Evolutionary conservation across 345 rosid genomes (phyloP), one percentile per base, ranked within the genome.

Genomic region (Linum tenue): DNA sequence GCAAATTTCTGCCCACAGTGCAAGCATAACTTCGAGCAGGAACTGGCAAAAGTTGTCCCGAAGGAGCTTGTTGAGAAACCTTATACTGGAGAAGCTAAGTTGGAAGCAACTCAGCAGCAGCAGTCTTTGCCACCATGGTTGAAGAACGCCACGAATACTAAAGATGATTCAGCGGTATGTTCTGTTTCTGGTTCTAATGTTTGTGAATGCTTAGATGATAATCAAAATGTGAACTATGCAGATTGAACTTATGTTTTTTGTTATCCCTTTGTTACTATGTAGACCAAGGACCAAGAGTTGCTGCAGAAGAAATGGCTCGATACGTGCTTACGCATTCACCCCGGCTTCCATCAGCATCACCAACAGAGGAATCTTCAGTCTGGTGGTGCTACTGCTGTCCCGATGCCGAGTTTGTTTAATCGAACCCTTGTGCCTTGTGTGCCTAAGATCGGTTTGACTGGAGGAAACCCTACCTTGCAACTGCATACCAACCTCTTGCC

Each of bases 291-390:
- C 73, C 82, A 78, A 67, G 89, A 84, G 56, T 39, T 76, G 65
- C 53, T 79, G 14, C 51, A 31, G 79, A 80, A 78, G 84, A 90
- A 87, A 77, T 94, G 97, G 97, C 84, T 80, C 35, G 85, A 87
- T 37, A 66, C 78, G 15, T 94, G 99, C 79, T 66, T 69, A 71
- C 82, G 57, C 48, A 76, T 79, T 59, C 98, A 92, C 75, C 88
- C 90, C 10, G 78, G 72, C 60, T 77, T 84, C 67, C 95, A 87
- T 71, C 85, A 53, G 63, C 41, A 43, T n/a, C 63, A 75, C 35
- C 51, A 82, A 0, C 89, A 86, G 68, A 82, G 82, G 76, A 75
- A 74, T 60, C 59, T 78, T 64, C 81, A 88, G 22, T 60, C 74
- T 5, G 31, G 31, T 22, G 31, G 31, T 22, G 31, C 31, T 22